Percentiles rank a stretch among this genome's conserved stretches.
phyloP scores from a whole-genome alignment of 139 green algal genomes.

The Yamagishiella unicocca region DNA sequence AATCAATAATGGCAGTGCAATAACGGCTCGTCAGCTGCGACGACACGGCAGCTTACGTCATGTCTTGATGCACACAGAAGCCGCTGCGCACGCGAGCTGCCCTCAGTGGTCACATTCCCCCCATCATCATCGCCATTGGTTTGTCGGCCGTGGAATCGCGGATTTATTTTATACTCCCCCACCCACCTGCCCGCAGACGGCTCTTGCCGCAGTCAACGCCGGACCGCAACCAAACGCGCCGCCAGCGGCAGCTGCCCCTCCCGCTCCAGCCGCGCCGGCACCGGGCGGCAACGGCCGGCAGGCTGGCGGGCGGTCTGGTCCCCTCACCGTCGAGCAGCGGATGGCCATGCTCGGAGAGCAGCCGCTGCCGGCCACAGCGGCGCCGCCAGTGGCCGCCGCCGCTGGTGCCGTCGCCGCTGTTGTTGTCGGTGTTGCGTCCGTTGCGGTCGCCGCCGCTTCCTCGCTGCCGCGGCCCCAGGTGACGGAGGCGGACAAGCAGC shows the following conservation, averaged over 20 bases:
- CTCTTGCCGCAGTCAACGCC: slow-evolving; percentile 24
- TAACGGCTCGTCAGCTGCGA: too few relatives aligned
- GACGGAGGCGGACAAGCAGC: slow-evolving; percentile 67
- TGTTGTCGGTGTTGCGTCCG: neutral
- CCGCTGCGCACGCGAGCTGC: too few relatives aligned
- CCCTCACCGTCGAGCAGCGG: slow-evolving; percentile 75
- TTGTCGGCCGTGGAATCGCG: too few relatives aligned
- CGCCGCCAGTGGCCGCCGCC: neutral
- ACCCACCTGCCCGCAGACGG: neutral
- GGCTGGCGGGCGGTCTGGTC: neutral
- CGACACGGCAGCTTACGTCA: too few relatives aligned
- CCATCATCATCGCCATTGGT: too few relatives aligned
- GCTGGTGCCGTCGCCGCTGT: slow-evolving; percentile 16
- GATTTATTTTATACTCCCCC: too few relatives aligned
- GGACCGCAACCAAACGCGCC: neutral
- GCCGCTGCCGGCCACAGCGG: slow-evolving; percentile 53
- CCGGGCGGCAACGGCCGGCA: neutral
- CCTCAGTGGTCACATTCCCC: too few relatives aligned
- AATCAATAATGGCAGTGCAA: too few relatives aligned
- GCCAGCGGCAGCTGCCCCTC: neutral
- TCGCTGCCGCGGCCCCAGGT: neutral
- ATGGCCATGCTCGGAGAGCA: slow-evolving; percentile 76
- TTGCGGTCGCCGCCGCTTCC: slow-evolving; percentile 41
- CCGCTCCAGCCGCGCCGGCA: neutral
- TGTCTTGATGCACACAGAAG: too few relatives aligned